Evolutionary conservation across 495 filamentous ascomycete species (phyloP).

Genomic region (Annulohypoxylon moriforme): DNA sequence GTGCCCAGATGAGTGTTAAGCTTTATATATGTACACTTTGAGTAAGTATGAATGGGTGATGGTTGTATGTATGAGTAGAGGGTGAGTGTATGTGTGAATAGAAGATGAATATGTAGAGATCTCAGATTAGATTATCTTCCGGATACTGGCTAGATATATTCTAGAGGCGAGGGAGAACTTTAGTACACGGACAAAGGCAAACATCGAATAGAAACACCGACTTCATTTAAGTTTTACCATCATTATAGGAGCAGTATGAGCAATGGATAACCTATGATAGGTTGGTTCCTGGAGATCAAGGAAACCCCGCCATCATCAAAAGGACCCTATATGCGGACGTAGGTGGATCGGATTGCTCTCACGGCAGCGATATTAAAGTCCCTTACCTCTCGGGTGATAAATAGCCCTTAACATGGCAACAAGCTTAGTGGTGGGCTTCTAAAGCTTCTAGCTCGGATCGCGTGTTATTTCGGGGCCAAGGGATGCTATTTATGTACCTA

Average conservation of each 20-base stretch:
- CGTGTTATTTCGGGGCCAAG: conserved; percentile 14
- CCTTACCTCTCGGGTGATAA: conserved; percentile 43
- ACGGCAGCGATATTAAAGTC: conserved; percentile 38
- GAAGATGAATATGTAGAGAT: conserved; percentile 8
- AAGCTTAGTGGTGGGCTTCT: conserved; percentile 14
- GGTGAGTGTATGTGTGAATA: conserved; percentile 1
- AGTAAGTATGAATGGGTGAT: not conserved
- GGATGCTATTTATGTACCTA: conserved; percentile 15
- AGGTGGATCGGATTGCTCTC: conserved; percentile 45
- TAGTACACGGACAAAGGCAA: conserved; percentile 6
- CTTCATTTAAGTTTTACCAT: conserved; percentile 30
- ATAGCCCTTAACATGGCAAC: conserved; percentile 41
- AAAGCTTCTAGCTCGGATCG: conserved; percentile 13
- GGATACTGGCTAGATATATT: conserved; percentile 24
- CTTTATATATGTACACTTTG: conserved; percentile 1
- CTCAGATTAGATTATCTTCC: conserved; percentile 2
- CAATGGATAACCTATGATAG: conserved; percentile 35
- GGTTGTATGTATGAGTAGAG: not conserved
- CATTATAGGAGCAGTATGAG: conserved; percentile 37
- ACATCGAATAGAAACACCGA: conserved; percentile 6
- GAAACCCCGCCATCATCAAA: conserved; percentile 45
- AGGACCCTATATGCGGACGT: conserved; percentile 40
- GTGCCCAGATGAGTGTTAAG: not conserved
- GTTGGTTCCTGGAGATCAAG: conserved; percentile 23
- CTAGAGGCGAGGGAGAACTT: not conserved